Evolutionary conservation across 2,329 filamentous ascomycete species (phyloP), one percentile per base, ranked within the genome.

Genomic region (Hansfordia pulvinata): DNA sequence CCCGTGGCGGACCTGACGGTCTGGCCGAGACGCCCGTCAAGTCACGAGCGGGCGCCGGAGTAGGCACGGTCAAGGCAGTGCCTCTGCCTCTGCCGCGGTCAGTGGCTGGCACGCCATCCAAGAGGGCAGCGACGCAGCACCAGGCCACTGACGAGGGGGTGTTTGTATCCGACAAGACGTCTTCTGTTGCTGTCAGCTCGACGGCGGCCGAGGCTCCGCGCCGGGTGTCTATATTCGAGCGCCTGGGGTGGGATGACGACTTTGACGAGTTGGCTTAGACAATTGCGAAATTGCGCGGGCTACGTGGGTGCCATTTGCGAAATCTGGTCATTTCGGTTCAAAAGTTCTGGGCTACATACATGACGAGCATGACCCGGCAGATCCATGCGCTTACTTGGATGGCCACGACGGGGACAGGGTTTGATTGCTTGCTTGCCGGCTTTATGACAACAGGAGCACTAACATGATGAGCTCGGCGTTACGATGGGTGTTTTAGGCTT

Each of bases 201-300:
- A 16, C 14, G 17, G 15, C 23, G 5, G 18, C 17, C 4, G 21
- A 22, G 11, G 28, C 28, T 4, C 34, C 30, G 40, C 29, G 31
- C 34, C 38, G 16, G 22, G 37, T 50, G 34, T 64, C 61, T 8
- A 63, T 73, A 27, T 74, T 65, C 37, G 54, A 67, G 38, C 52
- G 51, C 35, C 44, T 73, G 21, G 68, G 69, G 23, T 74, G 69
- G 69, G 64, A 71, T 39, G 58, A 69, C 32, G 64, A 71, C 33
- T 51, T 59, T 31, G 44, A 55, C 42, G 61, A 69, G 12, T 28
- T 48, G 18, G 28, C 32, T 21, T 35, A 20, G n/a, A n/a, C n/a
- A n/a, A n/a, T n/a, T n/a, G n/a, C n/a, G n/a, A n/a, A n/a, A n/a
- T n/a, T n/a, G n/a, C n/a, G n/a, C n/a, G n/a, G n/a, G n/a, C n/a